A percentile compares a stretch with the other conserved stretches of the same genome.
Conservation (phyloP, 2,329 filamentous ascomycete genomes). For the Beauveria varroae region DNA sequence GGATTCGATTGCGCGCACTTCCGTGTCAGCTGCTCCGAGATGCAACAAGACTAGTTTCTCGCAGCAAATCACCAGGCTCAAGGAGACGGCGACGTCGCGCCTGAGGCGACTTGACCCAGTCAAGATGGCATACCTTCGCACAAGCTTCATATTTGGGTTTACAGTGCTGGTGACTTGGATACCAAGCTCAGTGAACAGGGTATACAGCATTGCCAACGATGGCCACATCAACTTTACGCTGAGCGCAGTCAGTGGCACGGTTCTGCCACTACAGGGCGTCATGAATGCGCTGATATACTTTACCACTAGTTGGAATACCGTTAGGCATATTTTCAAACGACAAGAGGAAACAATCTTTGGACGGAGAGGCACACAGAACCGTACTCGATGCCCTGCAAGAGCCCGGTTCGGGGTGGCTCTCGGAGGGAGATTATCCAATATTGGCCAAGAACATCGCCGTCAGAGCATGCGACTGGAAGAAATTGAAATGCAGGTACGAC, state of each 20-base stretch:
- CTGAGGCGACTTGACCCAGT: constrained; percentile 40
- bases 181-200: constrained; percentile 62
- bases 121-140: constrained; percentile 52
- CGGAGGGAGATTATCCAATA: background rate
- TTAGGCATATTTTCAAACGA: constrained; percentile 20
- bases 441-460: background rate
- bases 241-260: constrained; percentile 61
- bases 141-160: constrained; percentile 53
- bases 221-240: constrained; percentile 51
- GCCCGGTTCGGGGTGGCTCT: background rate
- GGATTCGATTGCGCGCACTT: background rate
- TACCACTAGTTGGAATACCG: constrained; percentile 48
- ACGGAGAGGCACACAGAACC: background rate
- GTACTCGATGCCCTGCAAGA: background rate
- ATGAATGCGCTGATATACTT: constrained; percentile 77
- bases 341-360: constrained; percentile 14
- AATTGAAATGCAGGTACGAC: background rate
- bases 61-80: constrained; percentile 11
- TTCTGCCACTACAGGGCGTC: constrained; percentile 69
- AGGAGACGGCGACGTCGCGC: constrained; percentile 24
- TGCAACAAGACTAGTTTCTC: background rate
- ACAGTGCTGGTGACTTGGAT: constrained; percentile 55
- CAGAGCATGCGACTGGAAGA: constrained; percentile 3
- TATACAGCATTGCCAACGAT: constrained; percentile 54
- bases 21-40: background rate